Base-by-base conservation (phyloP, 345 rosid genomes). In the Adansonia digitata region DNA sequence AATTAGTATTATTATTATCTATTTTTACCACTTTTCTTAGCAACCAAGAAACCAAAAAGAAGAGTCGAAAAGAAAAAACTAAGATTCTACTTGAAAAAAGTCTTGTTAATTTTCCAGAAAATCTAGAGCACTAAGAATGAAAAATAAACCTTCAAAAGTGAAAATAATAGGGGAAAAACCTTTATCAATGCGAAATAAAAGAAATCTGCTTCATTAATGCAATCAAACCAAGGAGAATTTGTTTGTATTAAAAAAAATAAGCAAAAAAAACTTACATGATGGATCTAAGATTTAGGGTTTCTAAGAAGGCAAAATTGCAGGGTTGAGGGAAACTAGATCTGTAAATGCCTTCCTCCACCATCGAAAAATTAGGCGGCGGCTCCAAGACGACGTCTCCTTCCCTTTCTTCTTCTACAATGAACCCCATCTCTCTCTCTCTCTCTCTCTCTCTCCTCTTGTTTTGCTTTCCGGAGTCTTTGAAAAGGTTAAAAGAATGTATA, bases 291-390 rank as follows among this genome's bases (percentile, higher is more conserved):
- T 87, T 87, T n/a, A 92, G 86, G 75, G 91, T 84, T 75, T 78
- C 43, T 5, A 93, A 84, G 84, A 88, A 94, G 1, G 77, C 46
- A 55, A 94, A 90, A 82, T 87, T 89, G 68, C 63, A 73, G 0
- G 87, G 82, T 27, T 80, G 82, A 76, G 98, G 98, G 48, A 92
- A 82, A 60, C 88, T 80, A 29, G 97, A 93, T 79, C 98, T 83
- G 84, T 77, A 93, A 74, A 93, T 83, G 76, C 90, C 92, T 35
- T 89, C 97, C 53, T 92, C 97, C 1, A 92, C 97, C 91, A 79
- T 83, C 0, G 97, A 90, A 82, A 93, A 93, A 78, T 93, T 93
- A 20, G 84, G 29, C 27, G 95, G 96, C 40, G 95, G 92, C 5
- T 81, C 73, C 72, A 84, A 49, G 63, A 77, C 65, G 22, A 22